Conservation (phyloP, 2,329 filamentous ascomycete genomes). For the Paecilomyces sp. region DNA sequence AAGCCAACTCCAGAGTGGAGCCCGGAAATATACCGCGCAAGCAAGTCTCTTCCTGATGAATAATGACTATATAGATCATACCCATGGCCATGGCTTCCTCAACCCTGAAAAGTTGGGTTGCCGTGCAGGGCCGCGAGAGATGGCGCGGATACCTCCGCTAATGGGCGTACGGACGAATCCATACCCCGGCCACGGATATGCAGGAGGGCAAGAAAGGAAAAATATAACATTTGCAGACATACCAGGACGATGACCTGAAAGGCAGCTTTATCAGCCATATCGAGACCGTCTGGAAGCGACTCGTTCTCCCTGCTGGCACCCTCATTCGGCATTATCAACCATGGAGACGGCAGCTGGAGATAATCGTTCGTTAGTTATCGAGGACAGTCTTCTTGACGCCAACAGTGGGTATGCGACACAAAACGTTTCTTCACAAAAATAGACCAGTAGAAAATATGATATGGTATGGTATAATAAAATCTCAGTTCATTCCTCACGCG, state of each 20-base stretch:
- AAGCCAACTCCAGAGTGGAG: background rate
- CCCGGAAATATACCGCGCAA: background rate
- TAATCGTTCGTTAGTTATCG: background rate
- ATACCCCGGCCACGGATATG: background rate
- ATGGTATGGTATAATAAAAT: background rate
- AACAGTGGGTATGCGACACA: background rate
- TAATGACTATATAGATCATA: background rate
- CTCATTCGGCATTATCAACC: conserved; percentile 3
- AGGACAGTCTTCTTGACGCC: background rate
- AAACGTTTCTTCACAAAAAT: background rate
- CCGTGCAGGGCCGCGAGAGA: background rate
- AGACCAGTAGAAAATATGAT: background rate
- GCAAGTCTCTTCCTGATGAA: background rate
- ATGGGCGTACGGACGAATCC: background rate
- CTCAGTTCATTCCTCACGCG: background rate
- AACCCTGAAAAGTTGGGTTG: background rate
- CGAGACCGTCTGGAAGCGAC: conserved; percentile 1
- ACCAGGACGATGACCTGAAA: conserved; percentile 71
- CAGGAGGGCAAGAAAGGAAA: background rate
- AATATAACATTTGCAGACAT: conserved; percentile 31
- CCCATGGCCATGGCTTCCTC: background rate
- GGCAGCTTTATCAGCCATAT: conserved; percentile 35
- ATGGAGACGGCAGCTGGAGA: background rate
- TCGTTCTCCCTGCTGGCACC: conserved; percentile 1
- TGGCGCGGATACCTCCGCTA: background rate